Conservation (phyloP, 2,329 filamentous ascomycete species). For the Magnaporthiopsis poae region DNA sequence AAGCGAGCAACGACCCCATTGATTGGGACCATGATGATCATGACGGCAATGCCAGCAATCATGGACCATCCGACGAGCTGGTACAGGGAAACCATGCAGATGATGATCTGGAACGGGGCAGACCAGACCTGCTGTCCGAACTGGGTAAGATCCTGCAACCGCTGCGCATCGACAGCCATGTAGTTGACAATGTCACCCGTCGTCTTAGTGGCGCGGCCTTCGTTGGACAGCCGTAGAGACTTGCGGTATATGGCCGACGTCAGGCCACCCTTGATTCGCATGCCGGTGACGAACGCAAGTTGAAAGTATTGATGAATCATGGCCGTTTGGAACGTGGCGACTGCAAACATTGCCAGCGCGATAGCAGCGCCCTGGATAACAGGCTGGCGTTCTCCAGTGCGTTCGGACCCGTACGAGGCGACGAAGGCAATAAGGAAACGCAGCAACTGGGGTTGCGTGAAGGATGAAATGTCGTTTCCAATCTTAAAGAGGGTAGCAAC, state of each 20-base stretch:
- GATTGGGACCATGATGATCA: slow-evolving; percentile 94
- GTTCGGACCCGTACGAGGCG: slow-evolving; percentile 55
- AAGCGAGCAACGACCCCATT: slow-evolving; percentile 85
- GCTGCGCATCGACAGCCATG: slow-evolving; percentile 96
- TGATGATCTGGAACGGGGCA: slow-evolving; percentile 86
- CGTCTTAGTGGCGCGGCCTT: slow-evolving; percentile 77
- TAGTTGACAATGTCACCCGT: slow-evolving; percentile 98
- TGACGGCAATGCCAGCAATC: slow-evolving; percentile 87
- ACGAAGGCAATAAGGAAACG: slow-evolving; percentile 77
- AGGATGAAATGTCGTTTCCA: slow-evolving; percentile 76
- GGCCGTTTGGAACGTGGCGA: slow-evolving; percentile 76
- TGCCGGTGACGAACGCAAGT: slow-evolving; percentile 83
- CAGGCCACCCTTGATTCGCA: slow-evolving; percentile 87
- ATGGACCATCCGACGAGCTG: slow-evolving; percentile 90
- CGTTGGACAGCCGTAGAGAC: slow-evolving; percentile 79
- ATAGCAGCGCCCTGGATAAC: slow-evolving; percentile 77
- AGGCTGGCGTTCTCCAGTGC: slow-evolving; percentile 51
- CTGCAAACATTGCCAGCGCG: slow-evolving; percentile 81
- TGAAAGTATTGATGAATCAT: slow-evolving; percentile 98
- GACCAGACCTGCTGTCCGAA: slow-evolving; percentile 95
- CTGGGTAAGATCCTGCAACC: slow-evolving; percentile 86
- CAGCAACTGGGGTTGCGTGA: slow-evolving; percentile 82
- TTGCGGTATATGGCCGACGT: slow-evolving; percentile 90
- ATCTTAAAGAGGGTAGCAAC: slow-evolving; percentile 77
- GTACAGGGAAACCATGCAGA: slow-evolving; percentile 94